These are phyloP conservation scores for Pythium folliculosum DNA, from an alignment of 352 stramenopile genomes.

Conservation along the genomic window DNA sequence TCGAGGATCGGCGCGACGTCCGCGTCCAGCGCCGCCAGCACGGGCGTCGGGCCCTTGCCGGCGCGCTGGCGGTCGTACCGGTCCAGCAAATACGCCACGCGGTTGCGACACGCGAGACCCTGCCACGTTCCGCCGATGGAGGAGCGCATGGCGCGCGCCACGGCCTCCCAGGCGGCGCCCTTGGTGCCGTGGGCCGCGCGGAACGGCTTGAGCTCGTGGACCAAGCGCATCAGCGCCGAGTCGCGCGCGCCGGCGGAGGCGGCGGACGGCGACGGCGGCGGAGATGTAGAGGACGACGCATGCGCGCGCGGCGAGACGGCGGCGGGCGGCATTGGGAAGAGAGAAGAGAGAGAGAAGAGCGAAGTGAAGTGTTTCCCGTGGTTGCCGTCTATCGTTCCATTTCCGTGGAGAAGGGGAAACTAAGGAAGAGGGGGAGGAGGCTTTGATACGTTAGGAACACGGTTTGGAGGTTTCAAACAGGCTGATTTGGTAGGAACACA, in stretches of 20 bases:
- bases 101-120: constrained; percentile 4
- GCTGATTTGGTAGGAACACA: no score
- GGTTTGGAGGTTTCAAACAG: no score
- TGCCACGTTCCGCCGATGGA: background rate
- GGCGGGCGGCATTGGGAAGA: no score
- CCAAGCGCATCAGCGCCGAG: constrained; percentile 11
- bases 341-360: no score
- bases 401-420: no score
- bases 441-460: no score
- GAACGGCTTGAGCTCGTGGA: constrained; percentile 11
- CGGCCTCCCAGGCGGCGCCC: constrained; percentile 12
- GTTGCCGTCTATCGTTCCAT: no score
- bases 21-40: background rate
- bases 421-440: no score
- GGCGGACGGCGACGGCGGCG: background rate
- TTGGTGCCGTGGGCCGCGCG: constrained; percentile 16
- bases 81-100: constrained; percentile 12
- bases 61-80: constrained; percentile 7
- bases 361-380: no score
- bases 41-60: background rate
- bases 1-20: constrained; percentile 10
- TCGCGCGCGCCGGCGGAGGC: background rate
- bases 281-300: background rate
- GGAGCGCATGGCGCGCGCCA: background rate
- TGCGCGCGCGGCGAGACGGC: no score